Evolutionary conservation across 108 stramenopile genomes (phyloP).

Genomic region (Ochromonas danica): DNA sequence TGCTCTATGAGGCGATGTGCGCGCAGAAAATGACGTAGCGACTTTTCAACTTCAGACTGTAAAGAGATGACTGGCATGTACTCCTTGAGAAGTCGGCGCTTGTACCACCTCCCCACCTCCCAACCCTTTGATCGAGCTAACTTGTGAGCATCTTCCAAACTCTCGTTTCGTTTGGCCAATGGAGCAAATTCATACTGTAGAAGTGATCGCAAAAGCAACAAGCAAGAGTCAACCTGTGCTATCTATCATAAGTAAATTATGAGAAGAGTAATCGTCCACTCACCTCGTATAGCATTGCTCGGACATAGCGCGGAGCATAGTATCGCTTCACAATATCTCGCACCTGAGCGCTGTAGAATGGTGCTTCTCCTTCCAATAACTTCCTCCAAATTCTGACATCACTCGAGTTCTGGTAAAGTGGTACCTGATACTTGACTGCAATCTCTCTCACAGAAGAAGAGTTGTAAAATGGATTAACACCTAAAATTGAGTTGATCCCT

Average conservation of each 20-base stretch:
- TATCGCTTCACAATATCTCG: no score
- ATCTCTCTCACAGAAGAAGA: no score
- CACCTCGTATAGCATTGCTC: not conserved
- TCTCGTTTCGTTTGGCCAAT: not conserved
- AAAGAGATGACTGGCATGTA: not conserved
- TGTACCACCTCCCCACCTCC: not conserved
- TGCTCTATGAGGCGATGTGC: not conserved
- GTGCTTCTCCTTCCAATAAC: no score
- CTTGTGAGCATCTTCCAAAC: not conserved
- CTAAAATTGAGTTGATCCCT: slow-evolving; percentile 25
- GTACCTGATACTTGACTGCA: not conserved
- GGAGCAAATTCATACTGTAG: not conserved
- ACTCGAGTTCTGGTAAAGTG: not conserved
- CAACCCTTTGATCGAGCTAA: not conserved
- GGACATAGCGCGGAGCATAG: not conserved
- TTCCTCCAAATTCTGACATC: not conserved
- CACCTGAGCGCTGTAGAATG: no score
- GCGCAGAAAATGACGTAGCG: not conserved
- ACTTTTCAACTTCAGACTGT: not conserved
- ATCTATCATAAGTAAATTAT: not conserved
- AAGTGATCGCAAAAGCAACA: not conserved
- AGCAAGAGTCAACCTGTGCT: not conserved
- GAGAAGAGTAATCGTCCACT: not conserved
- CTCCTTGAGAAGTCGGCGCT: not conserved
- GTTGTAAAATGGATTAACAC: slow-evolving; percentile 26